Evolutionary conservation across 805 yeast genomes (phyloP).

Genomic region (Candida chauliodis): DNA sequence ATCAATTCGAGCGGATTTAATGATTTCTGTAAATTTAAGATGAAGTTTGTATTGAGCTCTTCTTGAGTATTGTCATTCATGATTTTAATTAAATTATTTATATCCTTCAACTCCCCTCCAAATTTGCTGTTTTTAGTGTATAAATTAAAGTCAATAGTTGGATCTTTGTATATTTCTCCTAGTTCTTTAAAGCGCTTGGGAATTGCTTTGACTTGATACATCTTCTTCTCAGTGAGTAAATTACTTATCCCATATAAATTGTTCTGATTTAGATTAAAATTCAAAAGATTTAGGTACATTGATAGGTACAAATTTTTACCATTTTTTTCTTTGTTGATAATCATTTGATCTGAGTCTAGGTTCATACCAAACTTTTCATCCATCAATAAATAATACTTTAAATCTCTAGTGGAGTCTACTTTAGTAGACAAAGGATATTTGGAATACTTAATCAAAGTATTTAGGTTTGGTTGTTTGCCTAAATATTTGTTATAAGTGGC

Average conservation of each 20-base stretch:
- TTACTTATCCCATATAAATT: constrained; percentile 73
- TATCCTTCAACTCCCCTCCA: constrained; percentile 1
- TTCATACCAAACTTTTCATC: constrained; percentile 50
- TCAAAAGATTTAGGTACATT: constrained; percentile 54
- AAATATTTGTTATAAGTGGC: constrained; percentile 17
- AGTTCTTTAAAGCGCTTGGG: neutral
- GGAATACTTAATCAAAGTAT: neutral
- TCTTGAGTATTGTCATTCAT: neutral
- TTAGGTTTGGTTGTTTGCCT: constrained; percentile 57
- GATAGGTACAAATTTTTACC: constrained; percentile 53
- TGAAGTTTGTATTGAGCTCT: neutral
- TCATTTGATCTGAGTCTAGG: constrained; percentile 65
- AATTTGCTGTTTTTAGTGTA: neutral
- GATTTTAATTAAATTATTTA: neutral
- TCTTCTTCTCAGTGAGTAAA: constrained; percentile 49
- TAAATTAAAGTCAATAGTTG: neutral
- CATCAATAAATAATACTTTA: constrained; percentile 2
- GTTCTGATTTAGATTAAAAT: constrained; percentile 44
- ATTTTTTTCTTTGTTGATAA: constrained; percentile 58
- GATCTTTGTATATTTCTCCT: constrained; percentile 1
- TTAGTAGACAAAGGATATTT: constrained; percentile 41
- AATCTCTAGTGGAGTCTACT: constrained; percentile 2
- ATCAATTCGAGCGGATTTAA: neutral
- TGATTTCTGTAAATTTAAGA: neutral
- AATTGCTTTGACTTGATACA: constrained; percentile 15